Evolutionary conservation across 2,329 filamentous ascomycete genomes (phyloP).

Genomic region (Septoria linicola): DNA sequence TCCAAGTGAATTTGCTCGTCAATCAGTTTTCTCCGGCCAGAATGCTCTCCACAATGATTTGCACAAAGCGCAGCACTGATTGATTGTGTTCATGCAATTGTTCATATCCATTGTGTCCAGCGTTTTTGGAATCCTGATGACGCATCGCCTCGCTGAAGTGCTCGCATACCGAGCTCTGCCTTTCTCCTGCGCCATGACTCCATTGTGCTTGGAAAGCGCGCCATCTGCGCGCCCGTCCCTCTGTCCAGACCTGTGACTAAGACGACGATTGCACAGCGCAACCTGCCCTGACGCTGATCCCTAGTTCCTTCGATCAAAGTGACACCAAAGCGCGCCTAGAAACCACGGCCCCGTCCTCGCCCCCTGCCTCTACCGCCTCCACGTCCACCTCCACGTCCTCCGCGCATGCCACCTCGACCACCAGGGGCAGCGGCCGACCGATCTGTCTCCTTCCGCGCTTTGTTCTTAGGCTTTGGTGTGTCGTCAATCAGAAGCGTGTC

Average conservation of each 20-base stretch:
- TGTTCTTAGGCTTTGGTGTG: slow-evolving; percentile 98
- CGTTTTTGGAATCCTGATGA: neutral
- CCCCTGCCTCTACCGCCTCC: slow-evolving; percentile 39
- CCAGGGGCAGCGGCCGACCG: slow-evolving; percentile 44
- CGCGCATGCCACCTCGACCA: slow-evolving; percentile 51
- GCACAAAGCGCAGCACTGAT: neutral
- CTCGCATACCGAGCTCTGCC: neutral
- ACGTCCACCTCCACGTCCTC: slow-evolving; percentile 44
- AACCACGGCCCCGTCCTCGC: slow-evolving; percentile 31
- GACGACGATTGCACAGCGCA: too few species aligned
- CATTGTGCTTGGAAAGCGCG: neutral
- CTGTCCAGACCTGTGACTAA: too few species aligned
- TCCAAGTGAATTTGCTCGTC: neutral
- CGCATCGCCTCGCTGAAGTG: neutral
- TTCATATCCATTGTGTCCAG: slow-evolving; percentile 3
- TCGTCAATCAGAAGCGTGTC: slow-evolving; percentile 96
- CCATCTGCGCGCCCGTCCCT: neutral
- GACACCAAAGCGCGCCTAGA: slow-evolving; percentile 9
- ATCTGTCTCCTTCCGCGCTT: slow-evolving; percentile 83
- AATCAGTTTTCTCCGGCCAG: too few species aligned
- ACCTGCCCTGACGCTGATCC: too few species aligned
- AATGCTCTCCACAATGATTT: too few species aligned
- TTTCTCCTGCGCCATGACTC: slow-evolving; percentile 4
- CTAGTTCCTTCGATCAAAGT: too few species aligned
- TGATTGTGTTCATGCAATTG: neutral